Percentiles rank a stretch among this genome's conserved stretches.
Conservation (phyloP, 2,329 filamentous ascomycete genomes). For the Xylaria multiplex region DNA sequence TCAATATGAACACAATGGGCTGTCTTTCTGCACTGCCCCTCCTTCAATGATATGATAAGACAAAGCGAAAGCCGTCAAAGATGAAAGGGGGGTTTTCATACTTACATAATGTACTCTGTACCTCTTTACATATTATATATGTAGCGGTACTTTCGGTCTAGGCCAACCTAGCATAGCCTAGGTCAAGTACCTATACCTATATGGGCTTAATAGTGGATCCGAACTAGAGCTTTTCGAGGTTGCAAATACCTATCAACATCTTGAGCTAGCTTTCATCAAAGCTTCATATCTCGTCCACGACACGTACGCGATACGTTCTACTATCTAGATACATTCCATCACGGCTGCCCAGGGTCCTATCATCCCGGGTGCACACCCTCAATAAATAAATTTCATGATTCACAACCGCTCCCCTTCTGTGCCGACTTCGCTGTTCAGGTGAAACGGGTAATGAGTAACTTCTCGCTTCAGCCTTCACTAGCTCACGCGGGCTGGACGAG, state of each 20-base stretch:
- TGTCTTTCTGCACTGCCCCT: conserved; percentile 13
- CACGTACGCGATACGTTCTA: not conserved
- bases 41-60: conserved; percentile 16
- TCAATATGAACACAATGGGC: no score
- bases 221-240: no score
- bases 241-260: not conserved
- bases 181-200: not conserved
- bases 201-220: no score
- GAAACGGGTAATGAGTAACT: conserved; percentile 15
- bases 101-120: no score
- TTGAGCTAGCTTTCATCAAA: conserved; percentile 16
- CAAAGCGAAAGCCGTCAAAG: not conserved
- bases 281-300: conserved; percentile 10
- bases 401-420: not conserved
- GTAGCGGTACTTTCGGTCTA: no score
- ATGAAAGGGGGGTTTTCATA: no score
- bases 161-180: no score
- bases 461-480: not conserved
- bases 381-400: conserved; percentile 10
- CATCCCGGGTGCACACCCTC: not conserved
- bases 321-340: conserved; percentile 1
- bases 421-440: conserved; percentile 1
- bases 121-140: no score
- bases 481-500: conserved; percentile 30
- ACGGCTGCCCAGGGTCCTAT: not conserved